Conservation (phyloP, 805 yeast species). For the Zygosaccharomyces bisporus region DNA sequence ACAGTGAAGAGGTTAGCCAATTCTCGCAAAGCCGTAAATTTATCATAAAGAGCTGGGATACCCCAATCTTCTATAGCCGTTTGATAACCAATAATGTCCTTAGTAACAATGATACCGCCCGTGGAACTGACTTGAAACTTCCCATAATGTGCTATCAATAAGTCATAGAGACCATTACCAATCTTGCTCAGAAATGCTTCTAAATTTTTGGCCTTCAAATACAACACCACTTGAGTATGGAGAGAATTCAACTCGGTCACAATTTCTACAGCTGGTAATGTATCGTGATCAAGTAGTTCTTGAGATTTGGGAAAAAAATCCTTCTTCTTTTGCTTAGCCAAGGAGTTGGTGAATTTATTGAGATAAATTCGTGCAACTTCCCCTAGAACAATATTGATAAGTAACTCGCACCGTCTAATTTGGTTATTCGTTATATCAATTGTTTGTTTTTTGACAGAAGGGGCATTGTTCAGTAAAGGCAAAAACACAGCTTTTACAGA, state of each 20-base stretch:
- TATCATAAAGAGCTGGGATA: conserved; percentile 54
- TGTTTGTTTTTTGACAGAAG: conserved; percentile 55
- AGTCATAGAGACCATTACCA: conserved; percentile 54
- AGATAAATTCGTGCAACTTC: conserved; percentile 55
- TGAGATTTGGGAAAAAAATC: conserved; percentile 58
- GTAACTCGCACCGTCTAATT: conserved; percentile 57
- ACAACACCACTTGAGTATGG: conserved; percentile 34
- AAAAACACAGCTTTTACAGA: conserved; percentile 70
- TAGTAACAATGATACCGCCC: conserved; percentile 80
- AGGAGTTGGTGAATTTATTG: conserved; percentile 45
- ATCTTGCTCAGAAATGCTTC: conserved; percentile 49
- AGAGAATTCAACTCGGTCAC: conserved; percentile 45
- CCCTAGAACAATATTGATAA: conserved; percentile 59
- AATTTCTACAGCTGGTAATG: conserved; percentile 65
- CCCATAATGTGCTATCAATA: conserved; percentile 66
- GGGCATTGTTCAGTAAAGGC: conserved; percentile 64
- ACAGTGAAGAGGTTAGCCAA: conserved; percentile 82
- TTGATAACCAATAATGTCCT: conserved; percentile 77
- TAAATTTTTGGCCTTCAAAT: conserved; percentile 47
- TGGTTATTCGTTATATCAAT: conserved; percentile 58
- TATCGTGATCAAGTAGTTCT: conserved; percentile 51
- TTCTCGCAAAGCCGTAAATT: conserved; percentile 70
- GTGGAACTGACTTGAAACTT: conserved; percentile 71
- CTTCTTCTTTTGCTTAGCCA: conserved; percentile 67
- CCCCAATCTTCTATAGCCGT: conserved; percentile 64